Evolutionary conservation across 2,329 filamentous ascomycete genomes (phyloP).

Genomic region (Zasmidium citrigriseum): DNA sequence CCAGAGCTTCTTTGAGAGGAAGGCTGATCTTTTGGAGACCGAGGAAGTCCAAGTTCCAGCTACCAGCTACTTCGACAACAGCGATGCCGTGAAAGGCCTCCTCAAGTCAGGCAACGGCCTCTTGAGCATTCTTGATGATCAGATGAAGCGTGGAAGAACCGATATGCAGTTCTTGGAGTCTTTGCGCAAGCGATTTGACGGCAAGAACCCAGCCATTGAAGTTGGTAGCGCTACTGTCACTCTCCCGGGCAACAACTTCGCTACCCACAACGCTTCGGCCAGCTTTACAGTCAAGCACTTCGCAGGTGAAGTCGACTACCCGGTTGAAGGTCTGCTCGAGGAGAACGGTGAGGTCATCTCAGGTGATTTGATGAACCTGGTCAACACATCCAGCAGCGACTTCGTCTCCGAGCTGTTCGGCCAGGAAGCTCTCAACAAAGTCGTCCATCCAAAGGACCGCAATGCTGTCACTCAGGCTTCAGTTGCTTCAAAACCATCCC

Average conservation of each 20-base stretch:
- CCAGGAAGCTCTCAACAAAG: constrained; percentile 90
- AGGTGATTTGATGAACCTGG: constrained; percentile 90
- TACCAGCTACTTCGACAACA: constrained; percentile 97
- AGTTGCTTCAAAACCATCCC: constrained; percentile 90
- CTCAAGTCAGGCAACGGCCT: constrained; percentile 91
- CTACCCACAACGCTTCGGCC: constrained; percentile 76
- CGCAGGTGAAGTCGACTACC: constrained; percentile 94
- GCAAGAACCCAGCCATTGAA: constrained; percentile 87
- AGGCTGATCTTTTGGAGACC: constrained; percentile 88
- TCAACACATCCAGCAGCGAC: constrained; percentile 82
- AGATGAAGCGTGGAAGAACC: constrained; percentile 83
- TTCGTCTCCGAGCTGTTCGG: constrained; percentile 91
- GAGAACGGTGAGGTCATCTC: constrained; percentile 97
- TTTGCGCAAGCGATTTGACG: constrained; percentile 87
- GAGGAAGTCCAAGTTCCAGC: constrained; percentile 89
- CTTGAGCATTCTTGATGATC: constrained; percentile 91
- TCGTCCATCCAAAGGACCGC: constrained; percentile 89
- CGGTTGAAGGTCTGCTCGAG: constrained; percentile 81
- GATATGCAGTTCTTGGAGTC: constrained; percentile 91
- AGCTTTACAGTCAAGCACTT: constrained; percentile 93
- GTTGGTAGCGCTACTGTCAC: constrained; percentile 74
- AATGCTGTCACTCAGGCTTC: constrained; percentile 92
- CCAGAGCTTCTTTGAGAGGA: constrained; percentile 93
- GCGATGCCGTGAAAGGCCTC: constrained; percentile 86
- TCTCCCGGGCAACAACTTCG: constrained; percentile 85